Conservation (phyloP, 192 early-diverging fungal genomes). For the Linnemannia hyalina region DNA sequence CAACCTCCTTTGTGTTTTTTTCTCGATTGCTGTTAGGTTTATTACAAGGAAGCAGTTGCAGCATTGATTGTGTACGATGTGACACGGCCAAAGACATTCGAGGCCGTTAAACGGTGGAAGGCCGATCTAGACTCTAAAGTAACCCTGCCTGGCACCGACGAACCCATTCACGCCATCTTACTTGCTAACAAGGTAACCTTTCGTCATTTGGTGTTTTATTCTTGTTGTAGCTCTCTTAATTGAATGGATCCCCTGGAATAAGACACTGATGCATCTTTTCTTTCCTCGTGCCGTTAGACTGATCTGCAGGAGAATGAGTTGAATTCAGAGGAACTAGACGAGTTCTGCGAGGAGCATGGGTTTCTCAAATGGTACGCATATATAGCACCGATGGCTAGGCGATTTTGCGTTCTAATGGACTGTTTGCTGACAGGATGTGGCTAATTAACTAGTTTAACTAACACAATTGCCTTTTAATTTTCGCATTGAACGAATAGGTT, state of each 20-base stretch:
- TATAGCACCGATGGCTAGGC: background rate
- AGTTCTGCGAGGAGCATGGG: slow-evolving; percentile 65
- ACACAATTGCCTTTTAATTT: background rate
- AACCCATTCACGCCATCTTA: slow-evolving; percentile 65
- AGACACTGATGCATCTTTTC: background rate
- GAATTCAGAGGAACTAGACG: slow-evolving; percentile 58
- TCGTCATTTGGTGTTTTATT: no score
- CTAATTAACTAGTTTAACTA: background rate
- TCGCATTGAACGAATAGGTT: slow-evolving; percentile 50
- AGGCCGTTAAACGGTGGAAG: slow-evolving; percentile 69
- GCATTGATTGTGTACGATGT: slow-evolving; percentile 72
- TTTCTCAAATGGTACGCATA: slow-evolving; percentile 65
- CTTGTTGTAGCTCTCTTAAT: background rate
- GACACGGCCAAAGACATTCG: slow-evolving; percentile 68
- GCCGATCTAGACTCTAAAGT: slow-evolving; percentile 71
- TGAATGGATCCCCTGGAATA: background rate
- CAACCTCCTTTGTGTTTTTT: background rate
- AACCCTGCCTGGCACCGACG: slow-evolving; percentile 62
- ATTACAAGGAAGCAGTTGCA: slow-evolving; percentile 70
- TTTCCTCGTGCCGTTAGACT: slow-evolving; percentile 33
- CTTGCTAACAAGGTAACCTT: slow-evolving; percentile 69
- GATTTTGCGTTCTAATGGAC: background rate
- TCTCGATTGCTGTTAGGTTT: slow-evolving; percentile 50
- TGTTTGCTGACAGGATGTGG: background rate
- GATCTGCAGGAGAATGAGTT: slow-evolving; percentile 57